Conservation (phyloP, 345 rosid species). For the Nephelium lappaceum region DNA sequence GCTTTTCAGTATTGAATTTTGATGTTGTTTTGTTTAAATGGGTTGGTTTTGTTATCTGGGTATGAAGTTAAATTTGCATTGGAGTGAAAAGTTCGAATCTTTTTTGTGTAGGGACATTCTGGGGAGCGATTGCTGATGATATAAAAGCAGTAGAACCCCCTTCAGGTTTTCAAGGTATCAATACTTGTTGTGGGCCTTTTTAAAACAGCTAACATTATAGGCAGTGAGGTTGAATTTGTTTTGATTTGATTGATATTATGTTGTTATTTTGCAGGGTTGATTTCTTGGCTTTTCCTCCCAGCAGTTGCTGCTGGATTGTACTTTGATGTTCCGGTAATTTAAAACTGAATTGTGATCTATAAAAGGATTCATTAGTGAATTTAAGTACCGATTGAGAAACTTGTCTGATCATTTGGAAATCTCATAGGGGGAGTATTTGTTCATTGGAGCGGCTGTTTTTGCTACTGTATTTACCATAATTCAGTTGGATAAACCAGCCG, state of each 20-base stretch:
- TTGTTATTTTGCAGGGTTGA: slow-evolving; percentile 47
- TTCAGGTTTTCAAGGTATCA: slow-evolving; percentile 75
- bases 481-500: slow-evolving; percentile 91
- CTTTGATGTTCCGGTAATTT: slow-evolving; percentile 69
- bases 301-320: slow-evolving; percentile 70
- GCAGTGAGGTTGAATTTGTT: not conserved
- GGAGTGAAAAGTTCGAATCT: not conserved
- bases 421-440: slow-evolving; percentile 76
- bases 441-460: slow-evolving; percentile 77
- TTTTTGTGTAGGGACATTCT: slow-evolving; percentile 50
- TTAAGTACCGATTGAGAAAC: not conserved
- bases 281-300: slow-evolving; percentile 92
- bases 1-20: not conserved
- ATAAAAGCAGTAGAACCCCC: slow-evolving; percentile 65
- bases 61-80: not conserved
- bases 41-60: slow-evolving; percentile 4
- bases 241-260: not conserved
- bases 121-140: slow-evolving; percentile 75
- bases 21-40: not conserved
- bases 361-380: not conserved
- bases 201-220: not conserved
- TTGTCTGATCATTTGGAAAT: not conserved
- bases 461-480: slow-evolving; percentile 63
- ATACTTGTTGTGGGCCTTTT: not conserved
- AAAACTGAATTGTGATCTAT: not conserved